Evolutionary conservation across 208 protist species (phyloP).

Genomic region (Leishmania braziliensis): DNA sequence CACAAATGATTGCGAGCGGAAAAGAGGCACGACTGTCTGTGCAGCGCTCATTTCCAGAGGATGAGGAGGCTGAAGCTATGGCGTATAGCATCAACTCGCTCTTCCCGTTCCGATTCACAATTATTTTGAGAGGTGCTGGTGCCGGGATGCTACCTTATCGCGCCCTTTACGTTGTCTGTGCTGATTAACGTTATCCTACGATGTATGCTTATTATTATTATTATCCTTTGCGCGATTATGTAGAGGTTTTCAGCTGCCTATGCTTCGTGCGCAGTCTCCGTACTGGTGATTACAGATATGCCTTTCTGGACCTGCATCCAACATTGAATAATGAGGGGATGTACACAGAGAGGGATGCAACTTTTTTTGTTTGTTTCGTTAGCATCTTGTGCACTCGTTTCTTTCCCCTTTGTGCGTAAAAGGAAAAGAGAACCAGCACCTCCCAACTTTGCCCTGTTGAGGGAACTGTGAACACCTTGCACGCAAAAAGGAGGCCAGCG

Average conservation of each 20-base stretch:
- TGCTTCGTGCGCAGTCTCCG: not conserved
- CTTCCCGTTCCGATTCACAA: conserved; percentile 30
- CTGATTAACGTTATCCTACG: not conserved
- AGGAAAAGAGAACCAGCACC: not conserved
- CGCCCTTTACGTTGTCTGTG: conserved; percentile 30
- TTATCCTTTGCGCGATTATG: not conserved
- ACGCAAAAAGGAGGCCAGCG: not conserved
- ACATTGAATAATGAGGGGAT: conserved; percentile 1
- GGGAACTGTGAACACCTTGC: not conserved
- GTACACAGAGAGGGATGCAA: not conserved
- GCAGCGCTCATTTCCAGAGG: conserved; percentile 2
- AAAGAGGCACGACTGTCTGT: conserved; percentile 22
- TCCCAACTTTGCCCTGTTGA: not conserved
- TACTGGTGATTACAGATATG: not conserved
- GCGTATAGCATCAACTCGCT: not conserved
- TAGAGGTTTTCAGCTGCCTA: not conserved
- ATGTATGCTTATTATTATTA: conserved; percentile 5
- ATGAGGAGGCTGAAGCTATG: not conserved
- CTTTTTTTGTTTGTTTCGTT: conserved; percentile 17
- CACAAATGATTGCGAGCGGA: conserved; percentile 8
- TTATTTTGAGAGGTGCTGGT: conserved; percentile 28
- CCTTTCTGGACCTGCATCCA: not conserved
- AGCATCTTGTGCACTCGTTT: not conserved
- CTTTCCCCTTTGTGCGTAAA: not conserved
- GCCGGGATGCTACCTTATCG: not conserved